Percentiles rank a stretch among this genome's conserved stretches.
phyloP scores from a whole-genome alignment of 2,329 filamentous ascomycete genomes.

The Talaromyces sp. region DNA sequence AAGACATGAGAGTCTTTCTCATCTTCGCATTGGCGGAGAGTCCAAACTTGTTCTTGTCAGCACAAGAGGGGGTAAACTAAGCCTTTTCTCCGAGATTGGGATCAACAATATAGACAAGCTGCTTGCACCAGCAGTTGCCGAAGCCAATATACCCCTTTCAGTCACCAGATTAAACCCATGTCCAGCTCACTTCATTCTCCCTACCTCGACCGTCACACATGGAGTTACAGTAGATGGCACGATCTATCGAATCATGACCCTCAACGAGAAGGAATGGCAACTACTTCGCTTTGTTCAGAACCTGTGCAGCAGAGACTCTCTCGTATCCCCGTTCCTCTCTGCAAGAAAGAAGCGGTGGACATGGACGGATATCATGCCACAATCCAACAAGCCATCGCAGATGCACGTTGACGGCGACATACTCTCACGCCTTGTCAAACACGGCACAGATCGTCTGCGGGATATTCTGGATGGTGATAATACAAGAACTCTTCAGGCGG shows the following conservation, averaged over 20 bases:
- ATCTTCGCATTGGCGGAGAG: conserved; percentile 34
- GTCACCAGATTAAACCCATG: conserved; percentile 24
- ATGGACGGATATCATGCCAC: conserved; percentile 34
- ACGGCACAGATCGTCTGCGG: conserved; percentile 28
- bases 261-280: conserved; percentile 59
- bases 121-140: conserved; percentile 23
- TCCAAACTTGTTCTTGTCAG: conserved; percentile 46
- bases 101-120: conserved; percentile 25
- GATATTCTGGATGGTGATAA: conserved; percentile 23
- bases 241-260: conserved; percentile 62
- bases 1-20: conserved; percentile 28
- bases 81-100: conserved; percentile 27
- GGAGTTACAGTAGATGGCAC: conserved; percentile 67
- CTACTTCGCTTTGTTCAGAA: conserved; percentile 71
- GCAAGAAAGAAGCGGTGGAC: conserved; percentile 24
- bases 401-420: conserved; percentile 67
- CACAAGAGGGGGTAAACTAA: conserved; percentile 49
- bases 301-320: conserved; percentile 49
- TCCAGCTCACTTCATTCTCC: conserved; percentile 14
- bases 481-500: conserved; percentile 9
- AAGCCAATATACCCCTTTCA: conserved; percentile 31
- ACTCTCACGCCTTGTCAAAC: conserved; percentile 50
- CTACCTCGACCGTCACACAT: conserved; percentile 45
- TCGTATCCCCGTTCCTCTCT: conserved; percentile 48
- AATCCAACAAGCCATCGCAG: conserved; percentile 36